Evolutionary conservation across 805 yeast genomes (phyloP), one percentile per base, ranked within the genome.

Genomic region (Alloascoidea hylecoeti): DNA sequence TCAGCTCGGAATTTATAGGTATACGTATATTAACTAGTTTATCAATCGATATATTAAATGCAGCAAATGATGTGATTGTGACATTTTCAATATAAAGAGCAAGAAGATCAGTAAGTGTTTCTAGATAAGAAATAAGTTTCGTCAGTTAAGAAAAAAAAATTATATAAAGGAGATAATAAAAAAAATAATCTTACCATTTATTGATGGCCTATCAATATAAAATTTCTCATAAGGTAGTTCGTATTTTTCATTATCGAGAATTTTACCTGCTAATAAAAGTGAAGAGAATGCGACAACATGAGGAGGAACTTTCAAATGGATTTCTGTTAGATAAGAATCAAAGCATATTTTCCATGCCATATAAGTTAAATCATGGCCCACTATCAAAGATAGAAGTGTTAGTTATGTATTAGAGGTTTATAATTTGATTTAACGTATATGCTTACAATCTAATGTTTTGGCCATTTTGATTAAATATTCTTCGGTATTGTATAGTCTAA

Each of bases 321-420:
- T 63, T 28, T 81, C 83, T 2, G 94, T 74, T 39, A 75, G 69
- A 50, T 77, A 72, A 6, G 75, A 61, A 52, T 86, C 96, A 46
- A 73, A 73, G n/a, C 76, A 63, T 2, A 85, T 64, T n/a, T 72
- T 55, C 95, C 95, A 86, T 2, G 81, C 74, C 30, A 72, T 53
- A 45, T 66, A 60, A 3, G 77, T 67, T 6, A 67, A 51, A 13
- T 68, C 64, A 45, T 68, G 63, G 16, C 65, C 60, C 12, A 75
- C 43, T 1, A 56, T 52, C 18, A 35, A 38, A n/a, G n/a, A n/a
- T n/a, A n/a, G n/a, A n/a, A n/a, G n/a, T n/a, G n/a, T n/a, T n/a
- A n/a, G n/a, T n/a, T n/a, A n/a, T n/a, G n/a, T n/a, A n/a, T n/a
- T n/a, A n/a, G n/a, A n/a, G n/a, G n/a, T n/a, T n/a, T n/a, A n/a